phyloP scores from a whole-genome alignment of 345 rosid genomes.

The Citrus trifoliata region DNA sequence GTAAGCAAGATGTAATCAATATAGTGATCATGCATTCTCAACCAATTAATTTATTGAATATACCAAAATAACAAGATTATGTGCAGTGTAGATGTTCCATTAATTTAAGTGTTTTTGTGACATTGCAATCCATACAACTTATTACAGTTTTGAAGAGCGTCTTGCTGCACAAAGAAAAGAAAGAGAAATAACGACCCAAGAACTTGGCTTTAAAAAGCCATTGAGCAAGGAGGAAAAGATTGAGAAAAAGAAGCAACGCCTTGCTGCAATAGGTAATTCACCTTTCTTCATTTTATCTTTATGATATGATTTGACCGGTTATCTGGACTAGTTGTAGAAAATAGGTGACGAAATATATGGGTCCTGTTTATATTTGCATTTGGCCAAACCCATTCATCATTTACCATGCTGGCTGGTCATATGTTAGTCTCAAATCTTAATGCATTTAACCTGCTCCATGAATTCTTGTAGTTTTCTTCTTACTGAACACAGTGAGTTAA shows the following conservation, averaged over 20 bases:
- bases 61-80: background rate
- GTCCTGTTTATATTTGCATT: background rate
- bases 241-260: slow-evolving; percentile 92
- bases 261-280: slow-evolving; percentile 88
- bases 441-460: background rate
- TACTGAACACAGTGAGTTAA: background rate
- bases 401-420: background rate
- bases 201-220: slow-evolving; percentile 91
- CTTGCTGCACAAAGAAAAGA: slow-evolving; percentile 89
- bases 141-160: slow-evolving; percentile 89
- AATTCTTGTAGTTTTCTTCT: background rate
- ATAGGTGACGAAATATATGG: background rate
- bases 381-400: background rate
- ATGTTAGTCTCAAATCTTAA: background rate
- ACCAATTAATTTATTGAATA: background rate
- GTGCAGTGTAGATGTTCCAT: background rate
- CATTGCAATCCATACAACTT: background rate
- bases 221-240: slow-evolving; percentile 83
- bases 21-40: background rate
- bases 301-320: background rate
- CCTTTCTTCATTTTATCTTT: background rate
- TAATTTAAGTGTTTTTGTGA: slow-evolving; percentile 2
- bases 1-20: background rate
- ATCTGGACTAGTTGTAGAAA: background rate
- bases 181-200: slow-evolving; percentile 66